Base-by-base conservation (phyloP, 2,329 filamentous ascomycete genomes). In the Orbilia javanica region DNA sequence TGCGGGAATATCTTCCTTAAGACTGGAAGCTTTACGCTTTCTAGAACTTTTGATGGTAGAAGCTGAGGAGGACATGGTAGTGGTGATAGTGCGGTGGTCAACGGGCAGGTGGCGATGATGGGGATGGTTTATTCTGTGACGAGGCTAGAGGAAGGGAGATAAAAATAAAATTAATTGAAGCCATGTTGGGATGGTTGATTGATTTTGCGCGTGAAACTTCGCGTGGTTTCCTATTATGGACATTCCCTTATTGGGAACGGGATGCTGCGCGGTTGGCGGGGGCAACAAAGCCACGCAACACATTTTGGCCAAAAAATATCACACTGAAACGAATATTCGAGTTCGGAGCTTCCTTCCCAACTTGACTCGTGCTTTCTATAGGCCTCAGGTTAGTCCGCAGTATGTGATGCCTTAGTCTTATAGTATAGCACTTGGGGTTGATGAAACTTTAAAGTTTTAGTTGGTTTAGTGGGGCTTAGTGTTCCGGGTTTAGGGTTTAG, bases 121-220 rank as follows among this genome's bases (percentile, higher is more conserved):
- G 15, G 6, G 22, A 39, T 39, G 36, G 34, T 36, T 10, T 11
- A 36, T 10, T 36, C 13, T 36, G 34, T 36, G 18, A 48, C 22
- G 44, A 2, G 20, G 22, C 10, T n/a, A n/a, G n/a, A 15, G 44
- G 34, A 46, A 29, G 31, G 36, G 57, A 46, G 7, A 44, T 8
- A 48, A 25, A 42, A 34, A 18, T 10, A 44, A 53, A 62, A 70
- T 70, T 66, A 71, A 77, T 76, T 39, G 48, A 66, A 53, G 60
- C 73, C 73, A 66, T 70, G 73, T 77, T 77, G 73, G 73, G 73
- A 70, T 77, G 46, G 64, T 46, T 69, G 66, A 77, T 73, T 73
- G 68, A 72, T 76, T 76, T 53, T 53, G 64, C 67, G 66, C 60
- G 64, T 63, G 66, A 52, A 65, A 63, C 18, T n/a, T 66, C 68